phyloP scores from a whole-genome alignment of 2,329 filamentous ascomycete species.

The Aureobasidium sp. region DNA sequence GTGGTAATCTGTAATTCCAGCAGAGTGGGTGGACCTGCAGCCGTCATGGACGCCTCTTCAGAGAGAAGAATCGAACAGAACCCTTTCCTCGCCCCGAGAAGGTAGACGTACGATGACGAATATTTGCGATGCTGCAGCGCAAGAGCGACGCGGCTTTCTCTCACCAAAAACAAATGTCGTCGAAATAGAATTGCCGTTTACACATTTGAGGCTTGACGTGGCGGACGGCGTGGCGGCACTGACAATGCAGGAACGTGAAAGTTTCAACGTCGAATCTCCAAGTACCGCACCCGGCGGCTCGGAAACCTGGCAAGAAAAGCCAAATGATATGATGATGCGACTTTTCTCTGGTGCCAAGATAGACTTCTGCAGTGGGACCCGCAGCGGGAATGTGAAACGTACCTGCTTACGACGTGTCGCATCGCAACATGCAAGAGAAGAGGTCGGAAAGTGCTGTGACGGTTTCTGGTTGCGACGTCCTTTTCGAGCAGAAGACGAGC shows the following conservation, averaged over 20 bases:
- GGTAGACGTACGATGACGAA: background rate
- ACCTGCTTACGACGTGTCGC: conserved; percentile 13
- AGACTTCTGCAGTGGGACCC: conserved; percentile 4
- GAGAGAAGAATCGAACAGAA: background rate
- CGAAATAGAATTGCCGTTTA: conserved; percentile 6
- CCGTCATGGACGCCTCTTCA: background rate
- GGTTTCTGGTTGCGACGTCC: background rate
- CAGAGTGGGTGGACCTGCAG: conserved; percentile 5
- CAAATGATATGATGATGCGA: conserved; percentile 9
- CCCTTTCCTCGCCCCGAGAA: background rate
- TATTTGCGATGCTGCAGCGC: background rate
- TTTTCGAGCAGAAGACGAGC: background rate
- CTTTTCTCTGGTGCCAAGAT: background rate
- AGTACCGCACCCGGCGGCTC: conserved; percentile 1
- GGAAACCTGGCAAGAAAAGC: background rate
- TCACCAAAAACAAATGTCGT: conserved; percentile 2
- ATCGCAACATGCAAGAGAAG: background rate
- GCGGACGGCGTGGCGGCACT: conserved; percentile 13
- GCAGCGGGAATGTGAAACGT: conserved; percentile 8
- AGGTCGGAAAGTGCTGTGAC: background rate
- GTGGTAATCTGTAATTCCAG: background rate
- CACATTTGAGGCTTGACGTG: conserved; percentile 5
- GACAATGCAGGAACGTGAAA: conserved; percentile 13
- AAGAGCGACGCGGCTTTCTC: background rate
- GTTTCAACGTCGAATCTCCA: background rate